phyloP scores from a whole-genome alignment of 257 asterid genomes.

The Ligustrum vulgare region DNA sequence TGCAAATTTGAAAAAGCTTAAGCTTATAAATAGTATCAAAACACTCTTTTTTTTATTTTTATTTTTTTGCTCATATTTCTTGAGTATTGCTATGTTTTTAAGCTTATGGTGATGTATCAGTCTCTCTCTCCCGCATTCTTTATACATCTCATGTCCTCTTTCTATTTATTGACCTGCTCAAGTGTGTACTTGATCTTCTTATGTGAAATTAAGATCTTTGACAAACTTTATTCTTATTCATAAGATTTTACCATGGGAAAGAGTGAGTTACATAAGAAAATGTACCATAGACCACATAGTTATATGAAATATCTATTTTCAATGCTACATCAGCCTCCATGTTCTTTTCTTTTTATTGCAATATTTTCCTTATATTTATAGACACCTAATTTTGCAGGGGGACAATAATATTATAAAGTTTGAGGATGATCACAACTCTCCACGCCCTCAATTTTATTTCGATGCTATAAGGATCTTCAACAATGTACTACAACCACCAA shows the following conservation, averaged over 20 bases:
- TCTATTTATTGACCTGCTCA: background rate
- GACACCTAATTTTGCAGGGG: conserved; percentile 51
- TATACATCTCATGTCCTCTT: background rate
- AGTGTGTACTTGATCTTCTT: background rate
- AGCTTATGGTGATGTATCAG: too few relatives aligned
- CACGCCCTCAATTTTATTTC: conserved; percentile 94
- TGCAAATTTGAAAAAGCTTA: too few relatives aligned
- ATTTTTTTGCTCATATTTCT: too few relatives aligned
- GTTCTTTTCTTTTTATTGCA: conserved; percentile 2
- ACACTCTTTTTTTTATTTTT: too few relatives aligned
- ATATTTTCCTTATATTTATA: conserved; percentile 4
- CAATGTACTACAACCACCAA: conserved; percentile 88
- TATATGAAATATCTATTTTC: conserved; percentile 1
- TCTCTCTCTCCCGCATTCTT: background rate
- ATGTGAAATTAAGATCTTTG: background rate
- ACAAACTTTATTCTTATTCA: background rate
- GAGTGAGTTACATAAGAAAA: too few relatives aligned
- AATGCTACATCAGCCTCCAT: conserved; percentile 1
- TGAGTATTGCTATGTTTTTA: too few relatives aligned
- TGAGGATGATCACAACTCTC: conserved; percentile 96
- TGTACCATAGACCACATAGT: too few relatives aligned
- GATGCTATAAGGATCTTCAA: conserved; percentile 93
- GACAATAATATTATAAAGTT: conserved; percentile 92
- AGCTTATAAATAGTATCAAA: too few relatives aligned
- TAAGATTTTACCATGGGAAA: background rate